A percentile compares a stretch with the other conserved stretches of the same genome.
Evolutionary conservation across 169 alveolate genomes (phyloP).

Genomic region (Eimeria zaria): DNA sequence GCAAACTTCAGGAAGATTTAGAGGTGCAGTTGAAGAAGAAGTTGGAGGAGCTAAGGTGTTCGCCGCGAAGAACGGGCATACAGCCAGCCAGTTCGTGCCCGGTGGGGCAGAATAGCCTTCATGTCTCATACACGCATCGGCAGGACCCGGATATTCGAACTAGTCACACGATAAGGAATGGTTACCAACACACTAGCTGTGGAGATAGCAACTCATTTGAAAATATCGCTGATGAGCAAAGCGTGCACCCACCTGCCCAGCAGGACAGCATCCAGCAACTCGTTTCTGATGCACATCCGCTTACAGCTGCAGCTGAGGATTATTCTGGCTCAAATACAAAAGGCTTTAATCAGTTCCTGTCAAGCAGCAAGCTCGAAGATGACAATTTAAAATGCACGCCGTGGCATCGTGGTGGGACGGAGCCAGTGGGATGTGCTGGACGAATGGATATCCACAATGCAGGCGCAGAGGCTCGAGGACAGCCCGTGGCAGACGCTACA

Average conservation of each 20-base stretch:
- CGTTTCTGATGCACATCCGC: conserved; percentile 4
- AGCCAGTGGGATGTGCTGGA: not conserved
- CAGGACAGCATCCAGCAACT: not conserved
- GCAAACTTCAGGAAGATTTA: conserved; percentile 55
- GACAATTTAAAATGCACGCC: not conserved
- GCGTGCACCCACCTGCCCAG: conserved; percentile 5
- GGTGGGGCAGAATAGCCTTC: not conserved
- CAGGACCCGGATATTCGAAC: conserved; percentile 4
- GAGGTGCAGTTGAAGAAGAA: conserved; percentile 47
- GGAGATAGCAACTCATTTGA: not conserved
- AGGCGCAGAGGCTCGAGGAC: conserved; percentile 5
- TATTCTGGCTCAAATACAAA: not conserved
- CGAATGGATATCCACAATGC: not conserved
- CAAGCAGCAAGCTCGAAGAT: not conserved
- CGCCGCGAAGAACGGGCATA: not conserved
- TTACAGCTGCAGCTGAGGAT: not conserved
- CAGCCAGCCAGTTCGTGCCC: conserved; percentile 27
- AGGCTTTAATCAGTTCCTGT: not conserved
- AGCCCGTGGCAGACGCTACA: not conserved
- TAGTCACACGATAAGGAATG: not conserved
- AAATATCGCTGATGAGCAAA: not conserved
- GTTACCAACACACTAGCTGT: not conserved
- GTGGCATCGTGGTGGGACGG: conserved; percentile 16
- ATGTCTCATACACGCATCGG: not conserved
- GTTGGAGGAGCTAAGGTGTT: conserved; percentile 63